Evolutionary conservation across 805 yeast species (phyloP).

Genomic region (Saccharomycopsis amapae): DNA sequence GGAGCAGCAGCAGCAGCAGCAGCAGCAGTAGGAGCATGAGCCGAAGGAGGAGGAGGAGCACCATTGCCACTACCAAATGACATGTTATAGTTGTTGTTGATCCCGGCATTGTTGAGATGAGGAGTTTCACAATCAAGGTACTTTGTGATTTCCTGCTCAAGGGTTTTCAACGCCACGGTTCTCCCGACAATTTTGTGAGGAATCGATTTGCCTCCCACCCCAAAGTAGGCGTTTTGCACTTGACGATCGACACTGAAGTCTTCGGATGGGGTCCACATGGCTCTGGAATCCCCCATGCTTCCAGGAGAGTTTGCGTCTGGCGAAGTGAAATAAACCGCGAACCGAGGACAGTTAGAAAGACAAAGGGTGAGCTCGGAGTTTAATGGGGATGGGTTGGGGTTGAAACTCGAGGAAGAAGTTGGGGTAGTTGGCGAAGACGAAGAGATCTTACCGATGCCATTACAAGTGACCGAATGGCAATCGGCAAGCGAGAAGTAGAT

Average conservation of each 20-base stretch:
- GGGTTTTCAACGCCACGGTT: constrained; percentile 10
- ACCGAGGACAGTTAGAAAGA: constrained; percentile 59
- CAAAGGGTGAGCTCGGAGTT: constrained; percentile 45
- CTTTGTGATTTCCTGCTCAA: constrained; percentile 5
- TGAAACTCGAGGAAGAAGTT: constrained; percentile 26
- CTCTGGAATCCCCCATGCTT: too few species aligned
- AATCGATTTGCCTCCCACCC: constrained; percentile 28
- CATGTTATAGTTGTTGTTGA: neutral
- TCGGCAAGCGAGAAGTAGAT: constrained; percentile 62
- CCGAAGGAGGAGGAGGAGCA: neutral
- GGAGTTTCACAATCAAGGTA: neutral
- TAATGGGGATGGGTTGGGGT: too few species aligned
- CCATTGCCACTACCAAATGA: neutral
- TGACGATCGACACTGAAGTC: constrained; percentile 82
- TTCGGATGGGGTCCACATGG: constrained; percentile 76
- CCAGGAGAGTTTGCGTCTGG: constrained; percentile 29
- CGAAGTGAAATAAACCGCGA: constrained; percentile 62
- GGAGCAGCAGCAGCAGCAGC: neutral
- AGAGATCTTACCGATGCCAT: constrained; percentile 5
- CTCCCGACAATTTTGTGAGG: constrained; percentile 20
- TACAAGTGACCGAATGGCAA: constrained; percentile 51
- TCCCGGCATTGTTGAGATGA: neutral
- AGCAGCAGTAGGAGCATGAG: neutral
- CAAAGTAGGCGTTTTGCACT: constrained; percentile 58
- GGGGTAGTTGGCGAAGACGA: constrained; percentile 7